Percentiles rank a stretch among this genome's conserved stretches.
Evolutionary conservation across 164 flowering plant species (phyloP).

Genomic region (Cinnamomum chago): DNA sequence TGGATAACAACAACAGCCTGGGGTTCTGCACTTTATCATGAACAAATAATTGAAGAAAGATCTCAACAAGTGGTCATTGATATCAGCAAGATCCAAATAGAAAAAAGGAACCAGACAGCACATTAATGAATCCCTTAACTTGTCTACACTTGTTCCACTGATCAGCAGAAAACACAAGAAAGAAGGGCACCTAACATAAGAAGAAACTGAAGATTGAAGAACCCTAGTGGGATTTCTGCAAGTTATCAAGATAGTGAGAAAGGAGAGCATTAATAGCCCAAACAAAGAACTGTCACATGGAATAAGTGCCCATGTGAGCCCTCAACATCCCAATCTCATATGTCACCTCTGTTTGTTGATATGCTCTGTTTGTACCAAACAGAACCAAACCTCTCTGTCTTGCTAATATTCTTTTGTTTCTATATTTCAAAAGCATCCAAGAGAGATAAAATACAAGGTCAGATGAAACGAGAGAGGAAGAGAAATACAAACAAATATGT

Average conservation of each 20-base stretch:
- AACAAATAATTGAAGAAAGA: not conserved
- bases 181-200: not conserved
- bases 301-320: conserved; percentile 32
- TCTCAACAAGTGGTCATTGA: not conserved
- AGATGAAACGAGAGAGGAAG: not conserved
- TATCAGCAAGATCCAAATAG: not conserved
- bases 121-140: not conserved
- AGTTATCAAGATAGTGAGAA: conserved; percentile 18
- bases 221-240: conserved; percentile 8
- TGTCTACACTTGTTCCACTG: not conserved
- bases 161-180: not conserved
- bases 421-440: not conserved
- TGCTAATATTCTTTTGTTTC: not conserved
- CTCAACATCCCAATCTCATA: conserved; percentile 4
- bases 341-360: conserved; percentile 16
- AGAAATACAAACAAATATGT: not conserved
- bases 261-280: conserved; percentile 16
- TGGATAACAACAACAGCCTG: not conserved
- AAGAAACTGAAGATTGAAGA: not conserved
- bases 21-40: not conserved
- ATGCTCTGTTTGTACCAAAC: conserved; percentile 26
- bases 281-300: conserved; percentile 26
- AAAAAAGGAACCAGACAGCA: not conserved
- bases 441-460: not conserved
- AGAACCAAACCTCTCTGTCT: conserved; percentile 11